A percentile compares a stretch with the other conserved stretches of the same genome.
These are phyloP conservation scores for Cladosporium oxysporum DNA, from an alignment of 2,329 filamentous ascomycete genomes.

Conservation along the genomic window DNA sequence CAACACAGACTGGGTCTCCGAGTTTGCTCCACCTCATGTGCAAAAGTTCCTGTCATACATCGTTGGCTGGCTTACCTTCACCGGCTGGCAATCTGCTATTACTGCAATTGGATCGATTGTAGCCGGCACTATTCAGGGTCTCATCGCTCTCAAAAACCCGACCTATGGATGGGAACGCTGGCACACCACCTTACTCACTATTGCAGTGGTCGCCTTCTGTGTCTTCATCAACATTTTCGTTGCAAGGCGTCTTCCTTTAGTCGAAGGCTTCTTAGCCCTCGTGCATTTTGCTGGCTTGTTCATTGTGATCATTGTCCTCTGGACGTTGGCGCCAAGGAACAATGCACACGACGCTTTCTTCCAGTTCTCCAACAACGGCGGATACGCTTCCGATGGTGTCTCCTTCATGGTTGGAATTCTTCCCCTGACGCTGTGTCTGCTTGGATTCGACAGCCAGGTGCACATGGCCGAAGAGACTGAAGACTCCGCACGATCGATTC, in stretches of 20 bases:
- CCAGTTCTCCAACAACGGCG: slow-evolving; percentile 49
- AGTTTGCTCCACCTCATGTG: slow-evolving; percentile 23
- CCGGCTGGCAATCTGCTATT: slow-evolving; percentile 24
- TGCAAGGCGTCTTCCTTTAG: slow-evolving; percentile 46
- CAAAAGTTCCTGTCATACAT: slow-evolving; percentile 24
- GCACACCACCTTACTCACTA: slow-evolving; percentile 54
- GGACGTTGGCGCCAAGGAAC: slow-evolving; percentile 45
- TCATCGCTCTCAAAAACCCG: slow-evolving; percentile 35
- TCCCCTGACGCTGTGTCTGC: slow-evolving; percentile 25
- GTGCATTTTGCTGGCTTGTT: slow-evolving; percentile 57
- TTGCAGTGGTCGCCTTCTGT: slow-evolving; percentile 42
- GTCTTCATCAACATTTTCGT: slow-evolving; percentile 48
- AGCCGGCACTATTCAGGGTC: slow-evolving; percentile 34
- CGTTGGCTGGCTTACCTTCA: slow-evolving; percentile 23
- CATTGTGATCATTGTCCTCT: slow-evolving; percentile 52
- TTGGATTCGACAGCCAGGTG: slow-evolving; percentile 30
- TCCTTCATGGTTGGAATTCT: slow-evolving; percentile 49
- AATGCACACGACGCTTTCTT: slow-evolving; percentile 49
- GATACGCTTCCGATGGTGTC: slow-evolving; percentile 46
- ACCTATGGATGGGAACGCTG: slow-evolving; percentile 36
- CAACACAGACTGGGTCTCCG: slow-evolving; percentile 27
- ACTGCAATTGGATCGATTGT: slow-evolving; percentile 30
- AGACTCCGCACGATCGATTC: slow-evolving; percentile 29
- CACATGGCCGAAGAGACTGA: slow-evolving; percentile 36
- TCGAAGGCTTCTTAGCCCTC: slow-evolving; percentile 52